Conservation (phyloP, 75 land plant genomes). For the Larix kaempferi region DNA sequence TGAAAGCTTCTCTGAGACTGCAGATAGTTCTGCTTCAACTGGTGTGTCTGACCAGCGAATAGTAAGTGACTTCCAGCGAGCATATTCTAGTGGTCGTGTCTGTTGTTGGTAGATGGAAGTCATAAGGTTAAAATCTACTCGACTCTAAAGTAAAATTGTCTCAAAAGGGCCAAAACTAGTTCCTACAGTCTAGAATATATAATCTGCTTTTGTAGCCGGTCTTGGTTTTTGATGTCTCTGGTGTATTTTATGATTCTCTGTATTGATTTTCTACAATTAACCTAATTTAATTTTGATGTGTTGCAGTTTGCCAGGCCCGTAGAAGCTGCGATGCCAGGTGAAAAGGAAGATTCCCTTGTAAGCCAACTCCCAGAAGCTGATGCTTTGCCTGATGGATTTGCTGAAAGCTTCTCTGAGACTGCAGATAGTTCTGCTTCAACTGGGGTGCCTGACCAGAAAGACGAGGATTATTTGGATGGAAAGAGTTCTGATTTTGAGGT, state of each 20-base stretch:
- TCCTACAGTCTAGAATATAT: not conserved
- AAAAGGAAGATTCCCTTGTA: slow-evolving; percentile 45
- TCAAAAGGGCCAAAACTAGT: not conserved
- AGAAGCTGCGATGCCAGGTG: not conserved
- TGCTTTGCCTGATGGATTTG: slow-evolving; percentile 88
- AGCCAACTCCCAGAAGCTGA: slow-evolving; percentile 77
- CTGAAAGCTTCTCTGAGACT: slow-evolving; percentile 39
- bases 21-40: slow-evolving; percentile 5
- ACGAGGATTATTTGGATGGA: slow-evolving; percentile 4
- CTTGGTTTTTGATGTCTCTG: not conserved
- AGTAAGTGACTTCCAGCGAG: not conserved
- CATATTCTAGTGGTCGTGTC: not conserved
- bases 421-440: slow-evolving; percentile 1
- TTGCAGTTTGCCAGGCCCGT: not conserved
- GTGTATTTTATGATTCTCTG: not conserved
- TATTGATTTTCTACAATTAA: not conserved
- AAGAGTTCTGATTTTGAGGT: not conserved
- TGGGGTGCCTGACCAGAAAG: slow-evolving; percentile 8
- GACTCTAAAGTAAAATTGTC: not conserved
- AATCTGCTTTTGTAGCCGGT: not conserved
- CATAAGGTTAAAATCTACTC: not conserved
- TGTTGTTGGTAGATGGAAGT: slow-evolving; percentile 5
- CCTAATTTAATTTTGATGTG: not conserved
- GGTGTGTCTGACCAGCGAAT: slow-evolving; percentile 1
- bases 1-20: slow-evolving; percentile 31